A percentile compares a stretch with the other conserved stretches of the same genome.
Evolutionary conservation across 768 basidiomycete genomes (phyloP).

Genomic region (Naganishia randhawae): DNA sequence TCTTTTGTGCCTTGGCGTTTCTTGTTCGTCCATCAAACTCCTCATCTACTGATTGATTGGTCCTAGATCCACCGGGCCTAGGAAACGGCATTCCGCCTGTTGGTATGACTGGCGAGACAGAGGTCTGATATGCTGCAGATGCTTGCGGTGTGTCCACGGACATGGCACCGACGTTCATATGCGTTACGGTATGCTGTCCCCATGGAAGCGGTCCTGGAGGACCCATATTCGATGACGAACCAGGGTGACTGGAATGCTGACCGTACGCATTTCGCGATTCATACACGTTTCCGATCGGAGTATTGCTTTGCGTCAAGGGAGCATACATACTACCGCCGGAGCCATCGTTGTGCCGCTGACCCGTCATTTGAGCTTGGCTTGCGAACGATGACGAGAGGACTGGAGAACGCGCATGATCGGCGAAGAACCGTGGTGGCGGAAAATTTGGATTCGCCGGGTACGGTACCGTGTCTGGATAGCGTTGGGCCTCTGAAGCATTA

Average conservation of each 20-base stretch:
- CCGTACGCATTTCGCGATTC: neutral
- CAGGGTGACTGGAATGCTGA: neutral
- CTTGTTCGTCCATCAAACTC: conserved; percentile 43
- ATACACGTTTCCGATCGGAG: neutral
- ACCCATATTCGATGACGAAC: neutral
- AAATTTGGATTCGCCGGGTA: neutral
- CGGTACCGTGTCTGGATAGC: neutral
- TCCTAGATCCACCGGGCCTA: neutral
- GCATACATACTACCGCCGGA: neutral
- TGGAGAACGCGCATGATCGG: conserved; percentile 5
- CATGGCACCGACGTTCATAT: neutral
- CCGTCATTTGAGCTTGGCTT: neutral
- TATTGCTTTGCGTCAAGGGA: neutral
- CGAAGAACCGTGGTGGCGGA: neutral
- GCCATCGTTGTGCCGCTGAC: neutral
- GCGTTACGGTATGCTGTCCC: neutral
- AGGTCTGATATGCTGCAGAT: neutral
- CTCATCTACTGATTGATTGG: conserved; percentile 26
- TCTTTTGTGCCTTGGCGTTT: conserved; percentile 48
- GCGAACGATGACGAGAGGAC: neutral
- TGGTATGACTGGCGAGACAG: conserved; percentile 12
- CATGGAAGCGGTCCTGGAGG: neutral
- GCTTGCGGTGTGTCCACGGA: neutral
- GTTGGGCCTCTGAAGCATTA: neutral
- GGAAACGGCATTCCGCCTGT: neutral